These are phyloP conservation scores for Raddia guianensis DNA, from an alignment of 176 grass and related monocot genomes.

Conservation along the genomic window DNA sequence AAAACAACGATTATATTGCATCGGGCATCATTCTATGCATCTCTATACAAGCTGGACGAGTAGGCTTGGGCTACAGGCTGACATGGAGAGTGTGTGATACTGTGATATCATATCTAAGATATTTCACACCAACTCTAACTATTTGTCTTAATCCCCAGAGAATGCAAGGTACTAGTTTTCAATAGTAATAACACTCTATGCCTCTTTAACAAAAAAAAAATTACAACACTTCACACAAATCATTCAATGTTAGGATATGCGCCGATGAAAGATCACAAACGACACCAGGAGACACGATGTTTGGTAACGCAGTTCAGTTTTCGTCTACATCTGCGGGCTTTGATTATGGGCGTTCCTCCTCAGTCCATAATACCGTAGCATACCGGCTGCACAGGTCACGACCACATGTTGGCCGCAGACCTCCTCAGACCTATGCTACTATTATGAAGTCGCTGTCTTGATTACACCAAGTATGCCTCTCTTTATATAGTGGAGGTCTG, in stretches of 20 bases:
- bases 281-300: too few relatives aligned
- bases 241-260: not conserved
- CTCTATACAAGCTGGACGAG: not conserved
- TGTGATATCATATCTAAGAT: constrained; percentile 6
- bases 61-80: not conserved
- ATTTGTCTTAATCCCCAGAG: not conserved
- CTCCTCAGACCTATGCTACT: too few relatives aligned
- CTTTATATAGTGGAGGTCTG: too few relatives aligned
- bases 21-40: not conserved
- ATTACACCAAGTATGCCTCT: too few relatives aligned
- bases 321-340: too few relatives aligned
- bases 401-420: too few relatives aligned
- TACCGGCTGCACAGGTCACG: too few relatives aligned
- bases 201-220: not conserved
- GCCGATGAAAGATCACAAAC: too few relatives aligned
- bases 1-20: not conserved
- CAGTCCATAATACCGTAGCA: too few relatives aligned
- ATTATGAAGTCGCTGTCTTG: too few relatives aligned
- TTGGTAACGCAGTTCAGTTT: too few relatives aligned
- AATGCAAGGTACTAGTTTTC: not conserved
- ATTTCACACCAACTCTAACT: not conserved
- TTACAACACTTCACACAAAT: not conserved
- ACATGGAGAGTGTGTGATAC: not conserved
- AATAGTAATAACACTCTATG: not conserved
- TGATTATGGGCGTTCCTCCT: too few relatives aligned